A percentile compares a stretch with the other conserved stretches of the same genome.
Conservation (phyloP, 164 flowering plant genomes). For the Nymphaea colorata region DNA sequence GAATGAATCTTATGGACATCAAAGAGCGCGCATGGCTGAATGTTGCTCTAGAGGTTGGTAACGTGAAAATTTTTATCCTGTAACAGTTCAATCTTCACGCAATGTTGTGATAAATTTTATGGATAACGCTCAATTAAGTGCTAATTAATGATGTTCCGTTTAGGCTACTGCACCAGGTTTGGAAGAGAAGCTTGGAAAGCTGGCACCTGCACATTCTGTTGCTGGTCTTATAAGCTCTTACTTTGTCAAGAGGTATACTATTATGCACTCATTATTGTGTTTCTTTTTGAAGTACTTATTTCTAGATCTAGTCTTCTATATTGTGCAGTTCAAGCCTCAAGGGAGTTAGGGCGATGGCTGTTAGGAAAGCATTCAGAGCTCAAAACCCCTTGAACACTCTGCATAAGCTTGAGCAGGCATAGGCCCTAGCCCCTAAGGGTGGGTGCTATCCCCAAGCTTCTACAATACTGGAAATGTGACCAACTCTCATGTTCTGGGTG, state of each 20-base stretch:
- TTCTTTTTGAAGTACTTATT: neutral
- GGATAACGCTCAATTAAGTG: neutral
- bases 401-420: too few relatives aligned
- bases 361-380: too few relatives aligned
- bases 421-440: too few relatives aligned
- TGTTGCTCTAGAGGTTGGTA: conserved; percentile 18
- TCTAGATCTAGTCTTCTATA: neutral
- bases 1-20: conserved; percentile 93
- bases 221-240: conserved; percentile 72
- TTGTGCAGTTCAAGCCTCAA: too few relatives aligned
- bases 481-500: too few relatives aligned
- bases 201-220: conserved; percentile 85
- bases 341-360: too few relatives aligned
- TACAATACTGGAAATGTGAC: too few relatives aligned
- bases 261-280: neutral
- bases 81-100: neutral
- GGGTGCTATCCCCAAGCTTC: too few relatives aligned
- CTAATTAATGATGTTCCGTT: neutral
- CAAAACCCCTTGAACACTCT: too few relatives aligned
- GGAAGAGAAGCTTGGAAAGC: conserved; percentile 79
- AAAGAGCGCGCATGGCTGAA: conserved; percentile 18
- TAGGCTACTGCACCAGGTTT: conserved; percentile 91
- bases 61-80: neutral
- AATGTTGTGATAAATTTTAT: too few relatives aligned
- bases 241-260: conserved; percentile 70